A percentile compares a stretch with the other conserved stretches of the same genome.
phyloP scores from a whole-genome alignment of 805 yeast genomes.

The Kuraishia hungarica region DNA sequence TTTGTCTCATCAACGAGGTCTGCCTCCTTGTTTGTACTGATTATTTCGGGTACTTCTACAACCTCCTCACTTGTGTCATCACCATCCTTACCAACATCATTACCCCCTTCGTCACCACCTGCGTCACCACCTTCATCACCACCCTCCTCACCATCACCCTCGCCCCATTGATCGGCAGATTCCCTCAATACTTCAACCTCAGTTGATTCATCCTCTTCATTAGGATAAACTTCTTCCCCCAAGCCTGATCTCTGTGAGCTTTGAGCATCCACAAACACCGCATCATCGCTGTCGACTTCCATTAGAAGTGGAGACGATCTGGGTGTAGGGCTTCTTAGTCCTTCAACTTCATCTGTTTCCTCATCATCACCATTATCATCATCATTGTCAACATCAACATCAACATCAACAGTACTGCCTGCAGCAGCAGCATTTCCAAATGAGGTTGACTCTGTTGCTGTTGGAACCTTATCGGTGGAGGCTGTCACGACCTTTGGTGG shows the following conservation, averaged over 20 bases:
- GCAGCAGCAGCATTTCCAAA: not conserved
- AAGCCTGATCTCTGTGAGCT: not conserved
- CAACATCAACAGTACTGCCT: too few species aligned
- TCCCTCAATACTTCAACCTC: not conserved
- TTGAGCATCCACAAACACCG: not conserved
- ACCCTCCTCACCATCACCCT: too few species aligned
- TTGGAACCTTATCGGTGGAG: not conserved
- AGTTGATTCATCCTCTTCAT: not conserved
- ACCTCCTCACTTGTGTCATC: too few species aligned
- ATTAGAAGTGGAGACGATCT: not conserved
- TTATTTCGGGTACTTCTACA: too few species aligned
- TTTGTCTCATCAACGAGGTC: too few species aligned
- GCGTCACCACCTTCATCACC: too few species aligned
- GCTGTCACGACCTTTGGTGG: not conserved
- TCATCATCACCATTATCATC: not conserved
- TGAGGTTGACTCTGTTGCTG: not conserved
- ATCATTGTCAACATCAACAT: too few species aligned
- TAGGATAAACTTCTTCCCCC: not conserved
- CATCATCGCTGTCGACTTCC: not conserved
- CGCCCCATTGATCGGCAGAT: too few species aligned
- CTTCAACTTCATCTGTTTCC: not conserved
- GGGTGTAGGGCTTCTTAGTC: not conserved
- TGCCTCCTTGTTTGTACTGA: too few species aligned
- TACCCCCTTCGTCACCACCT: too few species aligned
- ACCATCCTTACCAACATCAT: too few species aligned